These are phyloP conservation scores for Mycena latifolia DNA, from an alignment of 768 basidiomycete species.

Conservation along the genomic window DNA sequence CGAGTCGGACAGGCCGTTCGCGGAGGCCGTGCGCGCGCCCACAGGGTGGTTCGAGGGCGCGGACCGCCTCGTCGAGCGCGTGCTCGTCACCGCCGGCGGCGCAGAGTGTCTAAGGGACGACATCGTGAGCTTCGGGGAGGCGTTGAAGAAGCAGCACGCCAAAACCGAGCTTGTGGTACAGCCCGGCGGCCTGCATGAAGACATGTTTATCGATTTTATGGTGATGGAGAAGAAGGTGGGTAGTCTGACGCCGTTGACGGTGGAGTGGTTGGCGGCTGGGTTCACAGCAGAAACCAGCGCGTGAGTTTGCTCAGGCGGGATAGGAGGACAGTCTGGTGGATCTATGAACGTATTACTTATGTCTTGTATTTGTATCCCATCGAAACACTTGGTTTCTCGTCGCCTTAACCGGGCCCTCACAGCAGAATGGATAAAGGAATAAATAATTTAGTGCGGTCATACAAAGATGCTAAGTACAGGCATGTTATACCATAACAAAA, in stretches of 20 bases:
- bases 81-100: slow-evolving; percentile 52
- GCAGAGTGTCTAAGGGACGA: slow-evolving; percentile 50
- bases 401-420: too few species aligned
- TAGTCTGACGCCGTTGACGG: slow-evolving; percentile 35
- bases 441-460: slow-evolving; percentile 2
- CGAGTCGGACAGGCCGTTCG: slow-evolving; percentile 43
- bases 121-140: slow-evolving; percentile 41
- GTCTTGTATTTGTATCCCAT: too few species aligned
- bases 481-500: slow-evolving; percentile 23
- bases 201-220: slow-evolving; percentile 48
- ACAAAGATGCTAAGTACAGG: neutral
- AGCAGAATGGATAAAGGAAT: neutral
- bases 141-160: slow-evolving; percentile 37
- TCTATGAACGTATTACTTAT: too few species aligned
- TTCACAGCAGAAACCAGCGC: slow-evolving; percentile 8
- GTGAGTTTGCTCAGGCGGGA: too few species aligned
- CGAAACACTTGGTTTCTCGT: too few species aligned
- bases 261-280: slow-evolving; percentile 41
- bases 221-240: slow-evolving; percentile 33
- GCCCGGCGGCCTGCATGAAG: slow-evolving; percentile 51
- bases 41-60: slow-evolving; percentile 49
- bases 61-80: slow-evolving; percentile 45
- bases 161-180: slow-evolving; percentile 44
- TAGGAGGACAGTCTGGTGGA: too few species aligned
- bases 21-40: slow-evolving; percentile 47